These are phyloP conservation scores for Penicillium roqueforti DNA, from an alignment of 495 filamentous ascomycete species.

Conservation along the genomic window DNA sequence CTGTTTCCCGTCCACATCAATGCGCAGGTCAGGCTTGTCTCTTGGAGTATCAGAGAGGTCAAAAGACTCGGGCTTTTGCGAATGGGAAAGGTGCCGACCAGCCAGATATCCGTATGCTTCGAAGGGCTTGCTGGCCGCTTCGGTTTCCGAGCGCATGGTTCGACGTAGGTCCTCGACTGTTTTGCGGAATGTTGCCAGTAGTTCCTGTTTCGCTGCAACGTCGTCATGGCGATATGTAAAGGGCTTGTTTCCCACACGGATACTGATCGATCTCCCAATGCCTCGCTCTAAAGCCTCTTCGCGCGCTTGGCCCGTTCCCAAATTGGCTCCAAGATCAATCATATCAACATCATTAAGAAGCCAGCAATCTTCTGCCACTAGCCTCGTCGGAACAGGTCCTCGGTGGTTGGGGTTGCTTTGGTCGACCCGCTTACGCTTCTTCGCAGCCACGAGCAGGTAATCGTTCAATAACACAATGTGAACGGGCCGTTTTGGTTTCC, in stretches of 20 bases:
- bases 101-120: constrained; percentile 77
- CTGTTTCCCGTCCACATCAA: constrained; percentile 95
- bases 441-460: constrained; percentile 82
- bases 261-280: constrained; percentile 82
- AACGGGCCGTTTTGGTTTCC: constrained; percentile 80
- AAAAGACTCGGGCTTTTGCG: constrained; percentile 43
- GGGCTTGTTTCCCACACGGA: constrained; percentile 83
- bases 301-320: constrained; percentile 52
- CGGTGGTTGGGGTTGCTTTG: constrained; percentile 50
- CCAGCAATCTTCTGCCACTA: constrained; percentile 93
- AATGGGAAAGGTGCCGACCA: constrained; percentile 27
- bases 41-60: constrained; percentile 68
- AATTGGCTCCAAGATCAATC: constrained; percentile 70
- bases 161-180: constrained; percentile 86
- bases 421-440: constrained; percentile 85
- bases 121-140: constrained; percentile 69
- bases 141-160: constrained; percentile 74
- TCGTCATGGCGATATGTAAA: constrained; percentile 88
- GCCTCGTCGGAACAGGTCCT: constrained; percentile 64
- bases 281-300: constrained; percentile 58
- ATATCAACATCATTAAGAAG: constrained; percentile 90
- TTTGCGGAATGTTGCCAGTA: constrained; percentile 86
- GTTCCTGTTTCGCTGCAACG: constrained; percentile 66
- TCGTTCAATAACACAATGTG: constrained; percentile 93
- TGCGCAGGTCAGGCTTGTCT: constrained; percentile 67